Conservation (phyloP, 345 rosid species). For the Geranium brycei region DNA sequence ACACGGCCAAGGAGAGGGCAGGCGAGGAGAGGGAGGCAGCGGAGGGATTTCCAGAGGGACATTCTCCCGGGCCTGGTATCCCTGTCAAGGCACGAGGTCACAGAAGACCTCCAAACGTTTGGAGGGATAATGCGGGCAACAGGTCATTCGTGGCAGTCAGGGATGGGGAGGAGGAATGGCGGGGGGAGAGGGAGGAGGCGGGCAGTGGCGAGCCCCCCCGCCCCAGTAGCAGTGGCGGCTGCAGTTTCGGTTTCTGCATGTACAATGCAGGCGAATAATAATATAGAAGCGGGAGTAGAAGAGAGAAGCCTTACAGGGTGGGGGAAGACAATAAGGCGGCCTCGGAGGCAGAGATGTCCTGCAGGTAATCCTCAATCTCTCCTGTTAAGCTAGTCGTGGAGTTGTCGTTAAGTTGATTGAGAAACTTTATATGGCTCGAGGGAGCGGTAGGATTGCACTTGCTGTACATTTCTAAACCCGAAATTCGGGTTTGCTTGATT, state of each 20-base stretch:
- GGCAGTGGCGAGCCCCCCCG: constrained; percentile 17
- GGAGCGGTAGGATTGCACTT: constrained; percentile 16
- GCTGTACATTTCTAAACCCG: constrained; percentile 27
- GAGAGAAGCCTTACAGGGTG: constrained; percentile 75
- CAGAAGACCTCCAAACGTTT: constrained; percentile 83
- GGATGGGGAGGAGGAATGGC: constrained; percentile 58
- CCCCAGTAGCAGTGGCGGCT: constrained; percentile 27
- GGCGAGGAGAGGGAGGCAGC: constrained; percentile 81
- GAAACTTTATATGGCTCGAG: too few species aligned
- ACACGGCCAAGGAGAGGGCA: constrained; percentile 59
- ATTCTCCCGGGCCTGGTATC: constrained; percentile 86
- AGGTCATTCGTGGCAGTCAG: constrained; percentile 54
- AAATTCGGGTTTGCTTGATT: constrained; percentile 29
- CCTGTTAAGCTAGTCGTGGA: constrained; percentile 26
- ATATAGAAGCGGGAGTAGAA: constrained; percentile 49
- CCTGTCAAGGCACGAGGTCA: constrained; percentile 78
- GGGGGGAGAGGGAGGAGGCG: constrained; percentile 61
- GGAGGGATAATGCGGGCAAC: constrained; percentile 80
- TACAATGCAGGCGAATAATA: constrained; percentile 34
- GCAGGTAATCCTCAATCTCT: constrained; percentile 50
- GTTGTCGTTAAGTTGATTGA: neutral
- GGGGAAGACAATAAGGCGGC: constrained; percentile 86
- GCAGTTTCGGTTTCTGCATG: constrained; percentile 20
- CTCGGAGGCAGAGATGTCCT: constrained; percentile 84
- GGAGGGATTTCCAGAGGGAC: constrained; percentile 96